Percentiles rank a stretch among this genome's conserved stretches.
Evolutionary conservation across 75 land plant species (phyloP).

Genomic region (Gnetum montanum): DNA sequence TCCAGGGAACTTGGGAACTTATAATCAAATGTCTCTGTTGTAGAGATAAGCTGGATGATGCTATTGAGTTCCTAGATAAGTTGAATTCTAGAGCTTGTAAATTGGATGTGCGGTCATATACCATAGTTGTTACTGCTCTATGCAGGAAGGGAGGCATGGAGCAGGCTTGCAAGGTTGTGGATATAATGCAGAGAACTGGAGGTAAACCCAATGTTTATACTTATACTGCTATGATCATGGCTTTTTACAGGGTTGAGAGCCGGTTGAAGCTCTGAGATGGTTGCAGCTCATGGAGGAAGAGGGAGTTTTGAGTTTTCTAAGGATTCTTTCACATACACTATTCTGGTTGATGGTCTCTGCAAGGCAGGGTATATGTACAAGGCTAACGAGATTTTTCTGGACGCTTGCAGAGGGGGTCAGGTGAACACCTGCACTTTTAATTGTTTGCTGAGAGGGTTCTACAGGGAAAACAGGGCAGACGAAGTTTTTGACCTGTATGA

Average conservation of each 20-base stretch:
- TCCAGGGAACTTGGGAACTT: too few species aligned
- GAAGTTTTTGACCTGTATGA: slow-evolving; percentile 2
- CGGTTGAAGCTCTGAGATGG: slow-evolving; percentile 2
- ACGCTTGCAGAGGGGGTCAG: slow-evolving; percentile 20
- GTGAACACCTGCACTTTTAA: slow-evolving; percentile 23
- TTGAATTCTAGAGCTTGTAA: slow-evolving; percentile 2
- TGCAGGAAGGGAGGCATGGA: slow-evolving; percentile 10
- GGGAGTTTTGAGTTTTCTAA: slow-evolving; percentile 12
- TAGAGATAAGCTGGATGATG: slow-evolving; percentile 7
- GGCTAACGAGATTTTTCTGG: slow-evolving; percentile 25
- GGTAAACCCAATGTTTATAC: slow-evolving; percentile 17
- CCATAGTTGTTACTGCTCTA: slow-evolving; percentile 10
- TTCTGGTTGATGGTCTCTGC: slow-evolving; percentile 29
- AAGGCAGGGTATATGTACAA: slow-evolving; percentile 20
- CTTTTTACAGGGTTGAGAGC: slow-evolving; percentile 6
- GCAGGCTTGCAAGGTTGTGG: slow-evolving; percentile 8
- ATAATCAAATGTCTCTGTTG: slow-evolving; percentile 4
- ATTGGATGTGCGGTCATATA: slow-evolving; percentile 14
- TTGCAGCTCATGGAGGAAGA: slow-evolving; percentile 10
- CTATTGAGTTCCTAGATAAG: slow-evolving; percentile 4
- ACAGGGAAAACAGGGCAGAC: slow-evolving; percentile 14
- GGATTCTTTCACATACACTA: slow-evolving; percentile 27
- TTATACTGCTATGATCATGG: slow-evolving; percentile 13
- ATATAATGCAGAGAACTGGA: slow-evolving; percentile 9
- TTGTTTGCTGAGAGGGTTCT: slow-evolving; percentile 12